Evolutionary conservation across 2,329 filamentous ascomycete species (phyloP).

Genomic region (Triangularia setosa): DNA sequence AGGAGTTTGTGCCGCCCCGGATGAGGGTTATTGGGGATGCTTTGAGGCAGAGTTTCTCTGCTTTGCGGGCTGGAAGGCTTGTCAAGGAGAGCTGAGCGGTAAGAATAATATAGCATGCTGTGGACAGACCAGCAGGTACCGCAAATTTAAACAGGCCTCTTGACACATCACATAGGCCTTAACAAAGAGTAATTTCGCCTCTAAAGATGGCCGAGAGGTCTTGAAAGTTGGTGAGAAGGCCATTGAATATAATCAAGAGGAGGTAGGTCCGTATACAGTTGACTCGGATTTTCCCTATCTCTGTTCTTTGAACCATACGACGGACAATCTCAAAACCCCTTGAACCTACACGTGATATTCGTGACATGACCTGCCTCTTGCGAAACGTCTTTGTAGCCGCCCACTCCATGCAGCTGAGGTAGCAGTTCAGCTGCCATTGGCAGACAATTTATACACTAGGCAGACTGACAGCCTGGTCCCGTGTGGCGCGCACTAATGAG

Average conservation of each 20-base stretch:
- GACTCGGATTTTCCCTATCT: too few species aligned
- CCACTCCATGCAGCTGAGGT: background rate
- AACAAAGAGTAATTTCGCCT: too few species aligned
- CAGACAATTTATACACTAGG: background rate
- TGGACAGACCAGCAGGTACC: too few species aligned
- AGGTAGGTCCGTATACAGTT: too few species aligned
- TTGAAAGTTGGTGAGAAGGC: too few species aligned
- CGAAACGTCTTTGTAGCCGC: background rate
- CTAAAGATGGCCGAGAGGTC: too few species aligned
- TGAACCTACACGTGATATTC: background rate
- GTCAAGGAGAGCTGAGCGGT: background rate
- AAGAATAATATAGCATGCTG: background rate
- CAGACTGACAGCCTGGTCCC: background rate
- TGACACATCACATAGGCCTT: too few species aligned
- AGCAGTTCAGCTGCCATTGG: background rate
- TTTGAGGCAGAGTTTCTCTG: slow-evolving; percentile 19
- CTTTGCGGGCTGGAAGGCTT: slow-evolving; percentile 13
- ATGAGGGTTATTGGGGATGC: slow-evolving; percentile 21
- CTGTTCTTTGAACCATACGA: background rate
- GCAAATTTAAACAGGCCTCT: too few species aligned
- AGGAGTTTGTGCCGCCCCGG: slow-evolving; percentile 18
- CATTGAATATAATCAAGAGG: too few species aligned
- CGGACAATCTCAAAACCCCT: background rate
- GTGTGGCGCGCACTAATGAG: slow-evolving; percentile 5
- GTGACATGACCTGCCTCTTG: background rate